Evolutionary conservation across 768 basidiomycete genomes (phyloP), one percentile per base, ranked within the genome.

Genomic region (Boletus vinaceobasis): DNA sequence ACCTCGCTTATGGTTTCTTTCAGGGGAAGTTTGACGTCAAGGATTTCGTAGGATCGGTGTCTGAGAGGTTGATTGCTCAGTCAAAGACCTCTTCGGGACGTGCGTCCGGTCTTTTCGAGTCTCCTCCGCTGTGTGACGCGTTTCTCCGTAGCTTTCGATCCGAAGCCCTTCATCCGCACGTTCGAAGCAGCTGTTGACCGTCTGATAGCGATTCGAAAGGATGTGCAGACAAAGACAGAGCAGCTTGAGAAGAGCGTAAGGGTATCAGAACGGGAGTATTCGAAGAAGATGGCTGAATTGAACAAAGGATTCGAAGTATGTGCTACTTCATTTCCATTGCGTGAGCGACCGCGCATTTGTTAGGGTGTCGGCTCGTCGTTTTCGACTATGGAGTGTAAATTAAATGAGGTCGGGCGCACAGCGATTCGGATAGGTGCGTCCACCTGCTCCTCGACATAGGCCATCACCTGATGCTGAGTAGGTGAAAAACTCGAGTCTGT

Each of bases 401-500:
- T 98, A 78, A 92, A 86, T 52, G 88, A 94, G 65, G 95, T 99
- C 32, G 93, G 95, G 35, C 82, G 91, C 50, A 95, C 94, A 14
- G 93, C 97, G 14, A 87, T 98, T 44, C 81, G 96, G 46, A 97
- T 98, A 61, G 97, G 96, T 87, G 48, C 15, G 29, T 58, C 29
- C 13, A 31, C 33, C 21, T 45, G 27, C 33, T 26, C 21, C 37
- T 21, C 10, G 27, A 36, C 21, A 14, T 32, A 21, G 43, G 21
- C 15, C 50, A 46, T 57, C 17, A 35, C 19, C 57, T 55, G 27
- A 62, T 47, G 57, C 46, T 43, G 31, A 17, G 23, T 21, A 95
- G 93, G 94, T 40, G 96, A 98, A 73, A 93, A 98, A 70, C 81
- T 99, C 40, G 96, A 99, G 72, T 90, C 89, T 1, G 86, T 98